Evolutionary conservation across 2,329 filamentous ascomycete genomes (phyloP).

Genomic region (Calonectria leucothoes): DNA sequence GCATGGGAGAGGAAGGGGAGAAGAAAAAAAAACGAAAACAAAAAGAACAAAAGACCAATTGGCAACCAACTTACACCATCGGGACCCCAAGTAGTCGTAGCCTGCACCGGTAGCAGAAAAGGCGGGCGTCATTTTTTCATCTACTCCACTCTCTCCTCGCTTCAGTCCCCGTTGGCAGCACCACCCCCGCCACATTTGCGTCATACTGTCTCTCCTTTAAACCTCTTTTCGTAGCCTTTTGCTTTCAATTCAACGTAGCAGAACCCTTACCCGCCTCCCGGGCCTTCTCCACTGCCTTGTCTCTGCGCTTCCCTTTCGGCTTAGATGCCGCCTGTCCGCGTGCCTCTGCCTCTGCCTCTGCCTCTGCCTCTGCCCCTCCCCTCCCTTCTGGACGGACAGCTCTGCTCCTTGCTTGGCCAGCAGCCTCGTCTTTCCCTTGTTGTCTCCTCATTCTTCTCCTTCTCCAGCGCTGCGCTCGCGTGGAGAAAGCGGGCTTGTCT

Average conservation of each 20-base stretch:
- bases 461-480: neutral
- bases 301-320: neutral
- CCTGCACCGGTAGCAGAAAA: neutral
- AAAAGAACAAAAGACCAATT: too few species aligned
- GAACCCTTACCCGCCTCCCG: conserved; percentile 10
- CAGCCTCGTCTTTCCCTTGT: neutral
- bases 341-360: neutral
- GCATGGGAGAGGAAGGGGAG: neutral
- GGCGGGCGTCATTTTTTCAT: conserved; percentile 7
- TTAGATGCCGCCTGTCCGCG: conserved; percentile 4
- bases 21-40: too few species aligned
- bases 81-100: too few species aligned
- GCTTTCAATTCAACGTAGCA: neutral
- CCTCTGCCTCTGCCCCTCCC: neutral
- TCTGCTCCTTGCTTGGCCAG: neutral
- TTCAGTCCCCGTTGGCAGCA: neutral
- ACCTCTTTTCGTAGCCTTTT: neutral
- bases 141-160: neutral
- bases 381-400: too few species aligned
- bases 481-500: conserved; percentile 10
- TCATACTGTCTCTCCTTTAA: conserved; percentile 20
- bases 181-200: conserved; percentile 15
- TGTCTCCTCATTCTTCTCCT: neutral
- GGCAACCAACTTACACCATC: neutral
- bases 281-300: neutral